Percentiles rank a stretch among this genome's conserved stretches.
Conservation (phyloP, 2,329 filamentous ascomycete species). For the Arthrobotrys conoides region DNA sequence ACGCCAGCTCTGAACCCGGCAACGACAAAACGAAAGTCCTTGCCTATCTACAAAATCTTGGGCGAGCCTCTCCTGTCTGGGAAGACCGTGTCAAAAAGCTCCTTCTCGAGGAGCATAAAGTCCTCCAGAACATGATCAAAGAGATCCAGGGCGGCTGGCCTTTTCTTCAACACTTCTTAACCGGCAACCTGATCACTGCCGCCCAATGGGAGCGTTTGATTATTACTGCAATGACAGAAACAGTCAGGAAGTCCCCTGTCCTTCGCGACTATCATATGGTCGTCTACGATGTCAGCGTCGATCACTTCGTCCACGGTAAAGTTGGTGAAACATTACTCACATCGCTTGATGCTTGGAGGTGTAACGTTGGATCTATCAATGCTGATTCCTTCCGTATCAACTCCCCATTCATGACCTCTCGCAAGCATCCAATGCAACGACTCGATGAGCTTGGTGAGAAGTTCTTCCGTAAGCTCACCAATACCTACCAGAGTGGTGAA, state of each 20-base stretch:
- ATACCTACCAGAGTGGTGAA: conserved; percentile 43
- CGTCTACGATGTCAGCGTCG: conserved; percentile 52
- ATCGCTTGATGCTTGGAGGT: conserved; percentile 35
- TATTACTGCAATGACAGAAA: conserved; percentile 21
- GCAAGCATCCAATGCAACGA: conserved; percentile 56
- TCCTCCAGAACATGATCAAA: conserved; percentile 44
- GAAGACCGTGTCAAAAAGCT: conserved; percentile 49
- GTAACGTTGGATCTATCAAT: conserved; percentile 1
- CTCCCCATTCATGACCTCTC: conserved; percentile 32
- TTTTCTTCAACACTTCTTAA: conserved; percentile 25
- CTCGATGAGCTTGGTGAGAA: conserved; percentile 53
- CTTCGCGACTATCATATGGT: conserved; percentile 35
- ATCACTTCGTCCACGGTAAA: conserved; percentile 35
- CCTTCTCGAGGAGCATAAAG: conserved; percentile 50
- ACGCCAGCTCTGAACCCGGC: conserved; percentile 16
- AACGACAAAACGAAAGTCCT: conserved; percentile 9
- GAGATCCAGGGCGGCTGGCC: conserved; percentile 36
- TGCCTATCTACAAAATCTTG: conserved; percentile 34
- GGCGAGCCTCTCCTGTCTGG: conserved; percentile 49
- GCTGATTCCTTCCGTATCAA: conserved; percentile 51
- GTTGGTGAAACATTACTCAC: conserved; percentile 25
- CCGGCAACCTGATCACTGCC: conserved; percentile 10
- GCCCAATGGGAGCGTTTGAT: conserved; percentile 38
- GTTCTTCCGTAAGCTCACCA: conserved; percentile 54
- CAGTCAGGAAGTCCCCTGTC: conserved; percentile 26